A percentile compares a stretch with the other conserved stretches of the same genome.
phyloP scores from a whole-genome alignment of 345 rosid genomes.

The Gossypium turneri region DNA sequence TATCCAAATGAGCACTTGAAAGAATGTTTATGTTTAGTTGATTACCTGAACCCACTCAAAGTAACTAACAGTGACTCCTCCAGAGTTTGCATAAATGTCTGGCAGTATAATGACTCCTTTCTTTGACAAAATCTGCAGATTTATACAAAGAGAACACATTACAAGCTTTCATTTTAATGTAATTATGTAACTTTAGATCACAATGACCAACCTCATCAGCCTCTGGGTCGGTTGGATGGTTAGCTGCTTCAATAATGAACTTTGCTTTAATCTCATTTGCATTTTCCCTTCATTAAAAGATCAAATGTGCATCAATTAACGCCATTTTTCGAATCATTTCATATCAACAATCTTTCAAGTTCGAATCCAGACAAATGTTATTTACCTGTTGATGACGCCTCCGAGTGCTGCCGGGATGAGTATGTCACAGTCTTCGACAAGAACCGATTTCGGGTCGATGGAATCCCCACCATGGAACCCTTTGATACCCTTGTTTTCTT shows the following conservation, averaged over 20 bases:
- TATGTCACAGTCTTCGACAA: slow-evolving; percentile 81
- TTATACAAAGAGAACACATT: neutral
- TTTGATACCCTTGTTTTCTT: slow-evolving; percentile 60
- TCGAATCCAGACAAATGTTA: neutral
- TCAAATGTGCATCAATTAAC: neutral
- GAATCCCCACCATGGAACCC: slow-evolving; percentile 72
- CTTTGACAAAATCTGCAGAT: slow-evolving; percentile 66
- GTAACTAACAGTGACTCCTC: slow-evolving; percentile 97
- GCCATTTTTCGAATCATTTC: neutral
- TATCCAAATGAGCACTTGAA: neutral
- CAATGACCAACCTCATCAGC: slow-evolving; percentile 75
- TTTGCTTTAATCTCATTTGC: slow-evolving; percentile 86
- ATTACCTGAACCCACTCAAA: slow-evolving; percentile 95
- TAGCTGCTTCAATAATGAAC: slow-evolving; percentile 86
- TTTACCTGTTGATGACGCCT: slow-evolving; percentile 89
- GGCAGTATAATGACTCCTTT: slow-evolving; percentile 93
- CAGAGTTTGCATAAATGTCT: slow-evolving; percentile 92
- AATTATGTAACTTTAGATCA: neutral
- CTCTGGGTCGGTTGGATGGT: slow-evolving; percentile 97
- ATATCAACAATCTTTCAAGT: neutral
- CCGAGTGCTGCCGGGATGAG: slow-evolving; percentile 95
- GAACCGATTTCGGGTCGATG: slow-evolving; percentile 50
- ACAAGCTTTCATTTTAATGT: neutral
- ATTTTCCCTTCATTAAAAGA: slow-evolving; percentile 52
- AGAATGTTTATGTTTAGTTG: no score